Conservation (phyloP, 495 filamentous ascomycete species). For the Darksidea phi region DNA sequence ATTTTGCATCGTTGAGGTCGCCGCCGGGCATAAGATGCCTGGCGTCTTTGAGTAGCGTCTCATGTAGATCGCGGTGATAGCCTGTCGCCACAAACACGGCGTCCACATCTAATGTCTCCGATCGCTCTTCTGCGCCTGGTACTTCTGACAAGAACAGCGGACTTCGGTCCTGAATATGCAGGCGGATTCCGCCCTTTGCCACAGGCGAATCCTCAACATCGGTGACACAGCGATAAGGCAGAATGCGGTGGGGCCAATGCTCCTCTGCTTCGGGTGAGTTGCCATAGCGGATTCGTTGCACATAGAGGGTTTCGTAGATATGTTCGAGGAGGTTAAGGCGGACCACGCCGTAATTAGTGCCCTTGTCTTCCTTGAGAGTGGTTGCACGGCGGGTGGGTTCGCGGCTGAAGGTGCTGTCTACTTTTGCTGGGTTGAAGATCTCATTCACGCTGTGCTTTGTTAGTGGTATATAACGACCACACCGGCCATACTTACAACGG, state of each 20-base stretch:
- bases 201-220: constrained; percentile 53
- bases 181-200: constrained; percentile 36
- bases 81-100: constrained; percentile 84
- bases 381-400: constrained; percentile 59
- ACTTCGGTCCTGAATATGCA: constrained; percentile 37
- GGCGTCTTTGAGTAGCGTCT: constrained; percentile 68
- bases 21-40: constrained; percentile 60
- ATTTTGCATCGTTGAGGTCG: constrained; percentile 40
- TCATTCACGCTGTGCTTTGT: constrained; percentile 74
- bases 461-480: constrained; percentile 27
- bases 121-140: constrained; percentile 36
- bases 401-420: constrained; percentile 70
- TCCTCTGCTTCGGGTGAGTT: constrained; percentile 52
- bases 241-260: constrained; percentile 77
- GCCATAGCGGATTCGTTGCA: constrained; percentile 69
- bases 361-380: constrained; percentile 63
- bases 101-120: constrained; percentile 69
- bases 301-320: constrained; percentile 80
- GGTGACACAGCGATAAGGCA: constrained; percentile 62
- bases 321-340: constrained; percentile 81
- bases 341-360: constrained; percentile 94
- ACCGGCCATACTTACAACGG: constrained; percentile 68
- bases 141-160: constrained; percentile 33
- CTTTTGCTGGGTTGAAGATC: constrained; percentile 84
- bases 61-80: constrained; percentile 75